Evolutionary conservation across 139 green algal genomes (phyloP), one percentile per base, ranked within the genome.

Genomic region (Chlorella vulgaris): DNA sequence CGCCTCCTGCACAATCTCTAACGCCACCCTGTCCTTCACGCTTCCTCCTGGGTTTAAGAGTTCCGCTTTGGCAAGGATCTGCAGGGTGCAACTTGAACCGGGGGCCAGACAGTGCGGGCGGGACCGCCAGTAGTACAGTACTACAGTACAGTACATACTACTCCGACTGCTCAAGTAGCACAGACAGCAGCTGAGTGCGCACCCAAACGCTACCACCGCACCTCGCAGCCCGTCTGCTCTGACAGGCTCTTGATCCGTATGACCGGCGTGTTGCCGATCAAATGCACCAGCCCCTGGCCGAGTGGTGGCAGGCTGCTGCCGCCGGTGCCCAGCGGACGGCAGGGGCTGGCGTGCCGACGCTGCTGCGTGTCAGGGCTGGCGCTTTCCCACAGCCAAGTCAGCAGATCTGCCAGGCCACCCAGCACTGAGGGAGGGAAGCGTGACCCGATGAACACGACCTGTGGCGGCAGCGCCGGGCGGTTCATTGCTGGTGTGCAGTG

Each of bases 21-120:
- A 77, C n/a, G 96, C 96, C 50, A 98, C 94, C 0, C 96, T 81
- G 86, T 99, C 96, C 80, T 98, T 98, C 6, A 98, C 89, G 73
- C 86, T 93, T 43, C 95, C 94, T 0, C 96, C 96, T 13, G 96
- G 95, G 73, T 98, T 98, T 3, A 98, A 81, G 60, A 98, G 96
- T 85, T 99, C 96, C 2, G 94, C 91, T 69, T 98, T 98, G 43
- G 75, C 94, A 7, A 95, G 81, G 31, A 98, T 95, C 91, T 96
- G 86, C 55, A 75, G n/a, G 21, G 38, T 10, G 47, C 47, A 55
- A 24, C 13, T 15, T 15, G 47, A 15, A 15, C n/a, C n/a, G n/a
- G n/a, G n/a, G n/a, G n/a, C n/a, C n/a, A n/a, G n/a, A n/a, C n/a
- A n/a, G n/a, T n/a, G n/a, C n/a, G n/a, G n/a, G n/a, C n/a, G n/a